Conservation (phyloP, 2,329 filamentous ascomycete genomes). For the Chaetomium sp. region DNA sequence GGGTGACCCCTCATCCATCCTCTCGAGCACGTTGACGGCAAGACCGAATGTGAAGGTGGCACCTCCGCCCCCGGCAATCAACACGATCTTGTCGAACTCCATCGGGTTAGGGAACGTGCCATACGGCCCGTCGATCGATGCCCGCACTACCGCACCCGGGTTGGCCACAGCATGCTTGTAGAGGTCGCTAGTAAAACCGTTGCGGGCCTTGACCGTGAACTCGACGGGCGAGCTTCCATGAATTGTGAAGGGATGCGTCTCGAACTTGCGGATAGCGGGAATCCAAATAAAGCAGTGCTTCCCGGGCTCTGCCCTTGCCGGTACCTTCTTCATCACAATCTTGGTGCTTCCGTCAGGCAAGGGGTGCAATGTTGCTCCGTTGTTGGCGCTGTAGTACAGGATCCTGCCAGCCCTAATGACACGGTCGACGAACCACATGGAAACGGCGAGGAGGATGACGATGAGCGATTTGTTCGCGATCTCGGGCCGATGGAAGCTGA, state of each 20-base stretch:
- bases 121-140: slow-evolving; percentile 62
- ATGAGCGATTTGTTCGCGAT: slow-evolving; percentile 47
- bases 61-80: slow-evolving; percentile 63
- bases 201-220: slow-evolving; percentile 60
- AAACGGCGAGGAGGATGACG: slow-evolving; percentile 46
- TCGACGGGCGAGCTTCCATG: slow-evolving; percentile 55
- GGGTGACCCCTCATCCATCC: slow-evolving; percentile 43
- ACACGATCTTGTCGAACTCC: slow-evolving; percentile 57
- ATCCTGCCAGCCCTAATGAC: slow-evolving; percentile 51
- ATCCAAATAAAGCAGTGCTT: slow-evolving; percentile 68
- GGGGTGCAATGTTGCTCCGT: slow-evolving; percentile 55
- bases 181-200: slow-evolving; percentile 61
- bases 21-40: slow-evolving; percentile 49
- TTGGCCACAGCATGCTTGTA: slow-evolving; percentile 54
- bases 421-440: slow-evolving; percentile 56
- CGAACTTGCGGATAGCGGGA: slow-evolving; percentile 56
- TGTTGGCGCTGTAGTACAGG: slow-evolving; percentile 50
- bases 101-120: slow-evolving; percentile 56
- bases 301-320: slow-evolving; percentile 51
- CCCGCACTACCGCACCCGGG: slow-evolving; percentile 52
- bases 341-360: slow-evolving; percentile 58
- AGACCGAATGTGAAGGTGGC: slow-evolving; percentile 60
- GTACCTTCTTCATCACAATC: slow-evolving; percentile 55
- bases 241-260: slow-evolving; percentile 68
- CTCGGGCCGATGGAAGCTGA: slow-evolving; percentile 56